Percentiles rank a stretch among this genome's conserved stretches.
Conservation (phyloP, 495 filamentous ascomycete species). For the Evansstolkia leycettana region DNA sequence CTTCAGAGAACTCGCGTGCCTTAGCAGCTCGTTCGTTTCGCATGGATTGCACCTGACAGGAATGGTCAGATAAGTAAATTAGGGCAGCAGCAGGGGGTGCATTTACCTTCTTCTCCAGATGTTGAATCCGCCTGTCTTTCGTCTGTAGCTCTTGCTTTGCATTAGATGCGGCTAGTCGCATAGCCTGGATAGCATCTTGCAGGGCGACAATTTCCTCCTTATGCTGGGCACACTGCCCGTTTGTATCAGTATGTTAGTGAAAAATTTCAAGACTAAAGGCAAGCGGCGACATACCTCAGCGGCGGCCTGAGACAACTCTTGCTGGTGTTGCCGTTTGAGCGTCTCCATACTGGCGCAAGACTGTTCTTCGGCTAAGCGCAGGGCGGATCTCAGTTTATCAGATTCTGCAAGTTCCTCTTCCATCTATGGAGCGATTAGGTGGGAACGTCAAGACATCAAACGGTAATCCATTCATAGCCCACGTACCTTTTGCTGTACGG, state of each 20-base stretch:
- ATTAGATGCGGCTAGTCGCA: conserved; percentile 14
- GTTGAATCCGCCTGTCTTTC: conserved; percentile 22
- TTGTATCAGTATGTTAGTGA: neutral
- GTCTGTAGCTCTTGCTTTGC: conserved; percentile 20
- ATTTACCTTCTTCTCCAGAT: conserved; percentile 31
- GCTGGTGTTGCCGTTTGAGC: conserved; percentile 8
- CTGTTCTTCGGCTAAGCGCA: conserved; percentile 12
- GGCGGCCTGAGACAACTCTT: conserved; percentile 6
- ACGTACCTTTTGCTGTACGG: conserved; percentile 19
- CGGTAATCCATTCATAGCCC: neutral
- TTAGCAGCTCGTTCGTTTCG: conserved; percentile 28
- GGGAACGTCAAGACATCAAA: neutral
- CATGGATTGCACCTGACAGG: conserved; percentile 23
- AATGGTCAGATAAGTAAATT: conserved; percentile 1
- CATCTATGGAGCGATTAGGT: conserved; percentile 10
- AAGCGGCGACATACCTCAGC: conserved; percentile 15
- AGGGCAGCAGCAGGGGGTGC: neutral
- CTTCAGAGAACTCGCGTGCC: conserved; percentile 36
- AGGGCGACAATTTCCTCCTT: conserved; percentile 15
- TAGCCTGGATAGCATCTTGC: conserved; percentile 15
- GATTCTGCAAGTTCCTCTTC: conserved; percentile 11
- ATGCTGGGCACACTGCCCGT: conserved; percentile 10
- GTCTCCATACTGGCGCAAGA: conserved; percentile 9
- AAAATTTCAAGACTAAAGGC: neutral
- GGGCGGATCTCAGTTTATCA: conserved; percentile 9